Evolutionary conservation across 225 moss, liverwort and hornwort species (phyloP), one percentile per base, ranked within the genome.

Genomic region (Anthoceros angustus): DNA sequence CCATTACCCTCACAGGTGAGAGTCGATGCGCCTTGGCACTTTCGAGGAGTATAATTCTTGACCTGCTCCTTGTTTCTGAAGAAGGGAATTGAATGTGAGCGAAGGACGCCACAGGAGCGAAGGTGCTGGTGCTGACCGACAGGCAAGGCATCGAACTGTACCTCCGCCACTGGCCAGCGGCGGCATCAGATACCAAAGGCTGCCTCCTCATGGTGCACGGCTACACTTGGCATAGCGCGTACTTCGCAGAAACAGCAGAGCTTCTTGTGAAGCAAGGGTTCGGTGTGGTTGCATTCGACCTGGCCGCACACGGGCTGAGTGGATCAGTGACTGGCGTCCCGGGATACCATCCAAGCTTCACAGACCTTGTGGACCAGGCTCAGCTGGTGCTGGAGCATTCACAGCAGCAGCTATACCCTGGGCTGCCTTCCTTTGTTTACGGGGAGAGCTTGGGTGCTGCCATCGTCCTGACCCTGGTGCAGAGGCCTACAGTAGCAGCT

Each of bases 191-290:
- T 9, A 23, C 55, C 23, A 55, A 55, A 20, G 55, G 16, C 8
- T 55, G 55, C 18, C 55, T 55, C n/a, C 55, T 55, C 55, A 55
- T 55, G 55, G 55, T 55, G 55, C 55, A 55, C 55, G 55, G 55
- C 55, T 55, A 18, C 55, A 55, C 55, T 6, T 55, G 55, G 55
- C 55, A 55, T 23, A 55, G 55, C 55, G 55, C 8, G 16, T 55
- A 55, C 18, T 55, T 55, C n/a, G 7, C 8, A 15, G 12, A 55
- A 23, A 55, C 55, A 15, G 55, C 55, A 15, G 5, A 55, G 55
- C 10, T 18, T 7, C 18, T 55, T 8, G 7, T 0, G n/a, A 15
- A 20, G 55, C n/a, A 5, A 23, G 55, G 55, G n/a, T 55, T 18
- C 55, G 14, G 16, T 23, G 55, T 55, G 14, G 55, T 55, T 8